phyloP scores from a whole-genome alignment of 495 filamentous ascomycete genomes.

The Lophiotrema nucula region DNA sequence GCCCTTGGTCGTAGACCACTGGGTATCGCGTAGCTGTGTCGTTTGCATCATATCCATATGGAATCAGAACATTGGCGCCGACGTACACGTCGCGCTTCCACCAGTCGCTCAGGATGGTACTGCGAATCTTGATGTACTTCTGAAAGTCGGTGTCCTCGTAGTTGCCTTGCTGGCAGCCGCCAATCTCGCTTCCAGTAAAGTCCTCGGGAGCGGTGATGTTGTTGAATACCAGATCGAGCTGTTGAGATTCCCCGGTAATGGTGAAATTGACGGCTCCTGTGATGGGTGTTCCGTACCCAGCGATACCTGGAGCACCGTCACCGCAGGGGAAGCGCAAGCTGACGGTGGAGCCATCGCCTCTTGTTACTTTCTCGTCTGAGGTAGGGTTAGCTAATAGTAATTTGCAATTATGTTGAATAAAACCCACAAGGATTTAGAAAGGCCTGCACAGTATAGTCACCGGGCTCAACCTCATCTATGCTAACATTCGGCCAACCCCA shows the following conservation, averaged over 20 bases:
- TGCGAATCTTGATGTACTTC: conserved; percentile 34
- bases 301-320: conserved; percentile 22
- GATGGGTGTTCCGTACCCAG: conserved; percentile 14
- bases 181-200: conserved; percentile 29
- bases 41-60: conserved; percentile 21
- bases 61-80: conserved; percentile 28
- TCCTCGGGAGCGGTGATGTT: conserved; percentile 6
- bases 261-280: conserved; percentile 16
- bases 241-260: conserved; percentile 15
- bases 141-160: conserved; percentile 28
- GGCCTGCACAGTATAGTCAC: conserved; percentile 25
- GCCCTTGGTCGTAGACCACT: conserved; percentile 24
- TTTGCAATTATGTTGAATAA: too few relatives aligned
- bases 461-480: conserved; percentile 14
- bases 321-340: conserved; percentile 31
- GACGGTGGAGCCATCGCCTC: conserved; percentile 27
- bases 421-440: conserved; percentile 25
- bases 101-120: conserved; percentile 18
- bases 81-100: conserved; percentile 34
- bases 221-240: conserved; percentile 20
- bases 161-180: conserved; percentile 31
- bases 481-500: conserved; percentile 23
- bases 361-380: conserved; percentile 22
- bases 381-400: too few relatives aligned
- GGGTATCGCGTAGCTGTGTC: conserved; percentile 26